Percentiles rank a stretch among this genome's conserved stretches.
Evolutionary conservation across 306 rosid genomes (phyloP).

Genomic region (Styphnolobium japonicum): DNA sequence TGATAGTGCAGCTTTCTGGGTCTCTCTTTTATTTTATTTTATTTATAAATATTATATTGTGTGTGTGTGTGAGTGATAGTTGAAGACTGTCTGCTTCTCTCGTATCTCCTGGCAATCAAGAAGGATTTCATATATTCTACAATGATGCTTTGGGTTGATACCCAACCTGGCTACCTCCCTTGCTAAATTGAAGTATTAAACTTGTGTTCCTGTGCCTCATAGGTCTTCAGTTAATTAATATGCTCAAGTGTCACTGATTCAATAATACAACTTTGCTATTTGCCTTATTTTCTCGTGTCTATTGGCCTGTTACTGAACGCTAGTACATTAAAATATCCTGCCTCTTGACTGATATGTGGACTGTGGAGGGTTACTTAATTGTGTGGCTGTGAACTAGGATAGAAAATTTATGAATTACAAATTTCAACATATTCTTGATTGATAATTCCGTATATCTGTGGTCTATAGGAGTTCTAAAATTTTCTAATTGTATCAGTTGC

Average conservation of each 20-base stretch:
- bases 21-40: not conserved
- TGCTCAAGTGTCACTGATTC: not conserved
- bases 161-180: not conserved
- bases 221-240: not conserved
- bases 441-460: not conserved
- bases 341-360: not conserved
- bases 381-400: not conserved
- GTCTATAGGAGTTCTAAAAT: slow-evolving; percentile 23
- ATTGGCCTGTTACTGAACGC: not conserved
- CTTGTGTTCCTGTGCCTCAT: not conserved
- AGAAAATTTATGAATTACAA: not conserved
- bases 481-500: slow-evolving; percentile 67
- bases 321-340: not conserved
- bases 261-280: not conserved
- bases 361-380: not conserved
- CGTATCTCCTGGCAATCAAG: not conserved
- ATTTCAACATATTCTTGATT: slow-evolving; percentile 14
- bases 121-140: not conserved
- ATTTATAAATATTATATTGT: slow-evolving; percentile 4
- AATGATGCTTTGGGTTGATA: slow-evolving; percentile 20
- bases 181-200: not conserved
- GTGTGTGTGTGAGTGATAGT: not conserved
- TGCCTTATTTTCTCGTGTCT: not conserved
- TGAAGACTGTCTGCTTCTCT: slow-evolving; percentile 17
- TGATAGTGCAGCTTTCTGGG: slow-evolving; percentile 11